These are phyloP conservation scores for Coccomyxa sp. DNA, from an alignment of 139 green algal genomes.

Conservation along the genomic window DNA sequence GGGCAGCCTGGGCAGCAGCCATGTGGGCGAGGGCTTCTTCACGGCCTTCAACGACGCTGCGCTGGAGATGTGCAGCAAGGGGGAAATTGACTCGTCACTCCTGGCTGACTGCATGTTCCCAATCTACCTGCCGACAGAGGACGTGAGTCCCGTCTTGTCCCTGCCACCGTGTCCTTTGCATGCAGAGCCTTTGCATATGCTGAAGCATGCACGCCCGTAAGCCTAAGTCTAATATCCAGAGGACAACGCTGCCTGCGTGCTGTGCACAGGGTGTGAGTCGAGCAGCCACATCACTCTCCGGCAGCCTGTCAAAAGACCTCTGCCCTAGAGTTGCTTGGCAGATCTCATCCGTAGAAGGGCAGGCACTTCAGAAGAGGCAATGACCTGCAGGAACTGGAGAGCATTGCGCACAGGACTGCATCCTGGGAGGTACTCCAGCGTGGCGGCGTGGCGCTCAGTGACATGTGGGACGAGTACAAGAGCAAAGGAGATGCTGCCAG, in stretches of 20 bases:
- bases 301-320: too few species aligned
- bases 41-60: neutral
- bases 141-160: neutral
- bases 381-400: neutral
- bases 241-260: too few species aligned
- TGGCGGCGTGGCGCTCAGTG: neutral
- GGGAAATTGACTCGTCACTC: neutral
- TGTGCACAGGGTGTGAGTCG: too few species aligned
- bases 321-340: too few species aligned
- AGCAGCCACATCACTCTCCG: too few species aligned
- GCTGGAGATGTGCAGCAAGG: neutral
- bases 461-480: neutral
- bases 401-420: neutral
- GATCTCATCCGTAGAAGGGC: too few species aligned
- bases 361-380: neutral
- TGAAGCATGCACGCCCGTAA: too few species aligned
- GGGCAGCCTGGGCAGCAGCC: neutral
- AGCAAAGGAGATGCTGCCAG: neutral
- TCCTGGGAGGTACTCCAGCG: neutral
- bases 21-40: neutral
- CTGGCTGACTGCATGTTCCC: neutral
- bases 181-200: too few species aligned
- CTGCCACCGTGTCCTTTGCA: too few species aligned
- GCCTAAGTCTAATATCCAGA: too few species aligned
- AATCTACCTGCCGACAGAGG: neutral